phyloP scores from a whole-genome alignment of 129 eudicot species.

The Arctium minus region DNA sequence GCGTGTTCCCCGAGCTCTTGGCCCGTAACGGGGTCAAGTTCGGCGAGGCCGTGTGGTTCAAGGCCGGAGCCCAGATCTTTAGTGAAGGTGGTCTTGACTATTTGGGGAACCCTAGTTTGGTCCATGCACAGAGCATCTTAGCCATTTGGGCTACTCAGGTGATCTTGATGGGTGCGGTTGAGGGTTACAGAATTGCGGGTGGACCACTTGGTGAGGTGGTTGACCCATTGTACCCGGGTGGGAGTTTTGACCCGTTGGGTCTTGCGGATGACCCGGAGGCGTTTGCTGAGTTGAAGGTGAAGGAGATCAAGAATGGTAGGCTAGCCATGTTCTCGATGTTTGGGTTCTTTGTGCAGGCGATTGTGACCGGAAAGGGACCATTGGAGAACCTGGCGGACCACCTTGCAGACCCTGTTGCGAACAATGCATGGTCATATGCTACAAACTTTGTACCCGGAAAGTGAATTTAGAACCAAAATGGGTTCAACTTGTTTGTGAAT shows the following conservation, averaged over 20 bases:
- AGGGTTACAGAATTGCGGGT: slow-evolving; percentile 75
- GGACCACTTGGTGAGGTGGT: slow-evolving; percentile 73
- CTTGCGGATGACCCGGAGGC: slow-evolving; percentile 81
- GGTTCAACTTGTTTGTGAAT: background rate
- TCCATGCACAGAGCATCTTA: slow-evolving; percentile 41
- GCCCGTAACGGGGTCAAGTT: slow-evolving; percentile 41
- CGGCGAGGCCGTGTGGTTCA: slow-evolving; percentile 43
- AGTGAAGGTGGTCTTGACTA: slow-evolving; percentile 45
- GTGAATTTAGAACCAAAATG: slow-evolving; percentile 2
- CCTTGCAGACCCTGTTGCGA: slow-evolving; percentile 47
- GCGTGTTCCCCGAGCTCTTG: slow-evolving; percentile 41
- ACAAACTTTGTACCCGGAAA: slow-evolving; percentile 43
- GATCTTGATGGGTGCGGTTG: slow-evolving; percentile 50
- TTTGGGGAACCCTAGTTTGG: slow-evolving; percentile 39
- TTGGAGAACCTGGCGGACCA: slow-evolving; percentile 75
- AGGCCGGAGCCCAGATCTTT: slow-evolving; percentile 46
- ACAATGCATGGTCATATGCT: slow-evolving; percentile 46
- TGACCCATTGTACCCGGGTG: slow-evolving; percentile 78
- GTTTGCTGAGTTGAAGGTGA: slow-evolving; percentile 71
- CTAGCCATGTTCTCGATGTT: slow-evolving; percentile 79
- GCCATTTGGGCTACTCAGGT: slow-evolving; percentile 42
- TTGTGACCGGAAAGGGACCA: slow-evolving; percentile 81
- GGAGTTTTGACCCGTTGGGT: slow-evolving; percentile 77
- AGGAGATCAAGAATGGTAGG: slow-evolving; percentile 72
- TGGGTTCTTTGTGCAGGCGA: slow-evolving; percentile 76